A percentile compares a stretch with the other conserved stretches of the same genome.
Conservation (phyloP, 2,329 filamentous ascomycete genomes). For the Fusarium coffeatum region DNA sequence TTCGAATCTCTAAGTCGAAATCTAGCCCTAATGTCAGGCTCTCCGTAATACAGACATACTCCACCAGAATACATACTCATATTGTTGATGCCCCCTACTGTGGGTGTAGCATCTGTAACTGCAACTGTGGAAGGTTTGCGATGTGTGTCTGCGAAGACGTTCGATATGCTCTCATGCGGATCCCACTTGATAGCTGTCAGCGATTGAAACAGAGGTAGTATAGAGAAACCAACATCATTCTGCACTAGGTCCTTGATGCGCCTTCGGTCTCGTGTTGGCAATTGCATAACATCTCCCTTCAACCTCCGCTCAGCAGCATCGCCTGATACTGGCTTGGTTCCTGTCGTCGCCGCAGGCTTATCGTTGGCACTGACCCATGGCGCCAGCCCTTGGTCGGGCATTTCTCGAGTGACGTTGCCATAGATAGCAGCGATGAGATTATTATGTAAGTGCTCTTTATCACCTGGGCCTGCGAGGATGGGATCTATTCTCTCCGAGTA, state of each 20-base stretch:
- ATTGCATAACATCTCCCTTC: constrained; percentile 77
- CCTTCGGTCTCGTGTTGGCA: constrained; percentile 73
- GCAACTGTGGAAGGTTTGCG: constrained; percentile 58
- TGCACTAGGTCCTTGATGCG: constrained; percentile 73
- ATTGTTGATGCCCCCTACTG: constrained; percentile 80
- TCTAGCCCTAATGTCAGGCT: constrained; percentile 57
- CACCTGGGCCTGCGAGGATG: constrained; percentile 68
- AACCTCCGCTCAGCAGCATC: constrained; percentile 74
- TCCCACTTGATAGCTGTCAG: constrained; percentile 59
- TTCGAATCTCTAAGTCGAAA: constrained; percentile 74
- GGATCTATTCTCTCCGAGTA: constrained; percentile 69
- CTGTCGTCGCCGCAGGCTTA: constrained; percentile 68
- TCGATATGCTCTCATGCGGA: constrained; percentile 64
- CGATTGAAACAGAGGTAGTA: neutral
- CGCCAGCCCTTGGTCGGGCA: constrained; percentile 74
- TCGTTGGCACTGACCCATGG: constrained; percentile 79
- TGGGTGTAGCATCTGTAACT: constrained; percentile 71
- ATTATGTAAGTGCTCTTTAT: constrained; percentile 74
- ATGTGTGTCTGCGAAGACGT: constrained; percentile 64
- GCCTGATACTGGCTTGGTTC: constrained; percentile 71
- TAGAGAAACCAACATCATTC: constrained; percentile 66
- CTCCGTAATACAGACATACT: neutral
- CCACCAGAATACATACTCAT: constrained; percentile 70
- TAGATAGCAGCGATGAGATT: constrained; percentile 75
- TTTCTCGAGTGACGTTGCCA: constrained; percentile 75